These are phyloP conservation scores for Penicillium silybi DNA, from an alignment of 495 filamentous ascomycete species.

Conservation along the genomic window DNA sequence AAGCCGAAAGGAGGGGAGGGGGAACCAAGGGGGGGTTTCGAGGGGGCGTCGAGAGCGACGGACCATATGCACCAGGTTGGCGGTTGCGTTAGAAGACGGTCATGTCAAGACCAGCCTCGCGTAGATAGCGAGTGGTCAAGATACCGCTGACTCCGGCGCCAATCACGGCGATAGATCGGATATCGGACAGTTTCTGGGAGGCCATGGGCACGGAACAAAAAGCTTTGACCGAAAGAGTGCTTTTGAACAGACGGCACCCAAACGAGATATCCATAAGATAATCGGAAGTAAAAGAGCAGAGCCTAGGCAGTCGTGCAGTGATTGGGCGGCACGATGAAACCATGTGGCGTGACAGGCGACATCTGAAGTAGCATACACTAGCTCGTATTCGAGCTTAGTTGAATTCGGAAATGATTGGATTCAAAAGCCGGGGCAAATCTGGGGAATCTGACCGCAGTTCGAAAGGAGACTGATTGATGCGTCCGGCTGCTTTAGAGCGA, in stretches of 20 bases:
- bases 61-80: background rate
- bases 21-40: background rate
- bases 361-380: constrained; percentile 20
- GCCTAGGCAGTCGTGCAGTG: constrained; percentile 4
- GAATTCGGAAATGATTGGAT: background rate
- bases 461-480: constrained; percentile 1
- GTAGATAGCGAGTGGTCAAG: background rate
- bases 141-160: background rate
- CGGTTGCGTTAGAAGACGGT: background rate
- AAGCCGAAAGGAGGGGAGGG: background rate
- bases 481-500: background rate
- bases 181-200: background rate
- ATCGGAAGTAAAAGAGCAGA: background rate
- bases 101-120: background rate
- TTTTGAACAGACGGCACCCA: background rate
- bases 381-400: background rate
- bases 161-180: background rate
- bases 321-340: constrained; percentile 17
- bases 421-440: background rate
- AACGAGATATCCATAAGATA: no score
- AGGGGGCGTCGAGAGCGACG: background rate
- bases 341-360: constrained; percentile 20
- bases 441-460: background rate
- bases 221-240: background rate
- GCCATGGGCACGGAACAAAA: background rate